Evolutionary conservation across 352 stramenopile species (phyloP).

Genomic region (Phytophthora cajani): DNA sequence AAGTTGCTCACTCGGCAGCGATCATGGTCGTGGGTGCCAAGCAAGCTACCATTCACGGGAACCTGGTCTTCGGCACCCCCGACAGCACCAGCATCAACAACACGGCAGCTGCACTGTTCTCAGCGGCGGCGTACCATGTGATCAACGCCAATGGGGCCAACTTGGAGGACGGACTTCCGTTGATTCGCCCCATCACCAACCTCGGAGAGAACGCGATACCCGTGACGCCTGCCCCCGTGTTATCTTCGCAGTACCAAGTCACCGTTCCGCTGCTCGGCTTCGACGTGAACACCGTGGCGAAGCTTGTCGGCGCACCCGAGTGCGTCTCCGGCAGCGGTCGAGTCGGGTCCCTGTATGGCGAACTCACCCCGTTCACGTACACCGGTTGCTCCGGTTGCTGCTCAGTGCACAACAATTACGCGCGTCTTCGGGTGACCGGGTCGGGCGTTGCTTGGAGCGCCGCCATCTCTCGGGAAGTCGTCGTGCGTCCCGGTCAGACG

Average conservation of each 20-base stretch:
- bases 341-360: conserved; percentile 56
- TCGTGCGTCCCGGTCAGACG: conserved; percentile 51
- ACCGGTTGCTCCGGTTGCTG: conserved; percentile 74
- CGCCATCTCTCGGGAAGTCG: conserved; percentile 44
- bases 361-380: conserved; percentile 56
- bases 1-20: conserved; percentile 55
- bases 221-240: conserved; percentile 36
- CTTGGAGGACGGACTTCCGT: conserved; percentile 26
- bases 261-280: conserved; percentile 52
- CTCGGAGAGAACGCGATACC: conserved; percentile 40
- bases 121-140: conserved; percentile 43
- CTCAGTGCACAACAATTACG: conserved; percentile 59
- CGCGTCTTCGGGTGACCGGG: conserved; percentile 50
- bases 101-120: conserved; percentile 11
- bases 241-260: conserved; percentile 48
- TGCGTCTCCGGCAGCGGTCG: conserved; percentile 66
- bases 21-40: conserved; percentile 61
- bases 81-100: conserved; percentile 17
- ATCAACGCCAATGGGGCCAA: conserved; percentile 53
- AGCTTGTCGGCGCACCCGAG: conserved; percentile 68
- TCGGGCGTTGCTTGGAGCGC: conserved; percentile 42
- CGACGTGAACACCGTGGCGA: conserved; percentile 67
- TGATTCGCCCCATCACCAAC: conserved; percentile 41
- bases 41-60: conserved; percentile 57
- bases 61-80: conserved; percentile 67